These are phyloP conservation scores for Litsea cubeba DNA, from an alignment of 164 flowering plant species.

Conservation along the genomic window DNA sequence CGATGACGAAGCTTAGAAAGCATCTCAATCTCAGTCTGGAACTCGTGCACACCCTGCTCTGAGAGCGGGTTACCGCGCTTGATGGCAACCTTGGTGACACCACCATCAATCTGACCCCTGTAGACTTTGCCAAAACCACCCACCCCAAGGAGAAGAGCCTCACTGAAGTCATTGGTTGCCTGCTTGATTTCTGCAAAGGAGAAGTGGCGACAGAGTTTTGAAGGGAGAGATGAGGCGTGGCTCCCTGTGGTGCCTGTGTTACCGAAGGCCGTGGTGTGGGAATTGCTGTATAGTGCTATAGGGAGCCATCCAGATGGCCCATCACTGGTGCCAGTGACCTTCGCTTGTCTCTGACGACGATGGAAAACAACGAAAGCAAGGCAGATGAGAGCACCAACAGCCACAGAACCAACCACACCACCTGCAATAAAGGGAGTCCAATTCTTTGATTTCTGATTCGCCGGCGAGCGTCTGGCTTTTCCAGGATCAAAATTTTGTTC, in stretches of 20 bases:
- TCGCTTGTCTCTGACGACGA: slow-evolving; percentile 7
- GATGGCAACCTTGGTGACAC: slow-evolving; percentile 37
- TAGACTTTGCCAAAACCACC: slow-evolving; percentile 54
- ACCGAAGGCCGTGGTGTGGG: not conserved
- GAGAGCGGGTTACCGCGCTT: slow-evolving; percentile 40
- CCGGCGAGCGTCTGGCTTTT: slow-evolving; percentile 1
- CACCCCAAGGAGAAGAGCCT: slow-evolving; percentile 35
- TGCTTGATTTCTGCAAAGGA: slow-evolving; percentile 62
- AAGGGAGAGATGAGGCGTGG: slow-evolving; percentile 22
- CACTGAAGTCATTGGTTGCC: slow-evolving; percentile 74
- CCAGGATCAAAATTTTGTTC: slow-evolving; percentile 4
- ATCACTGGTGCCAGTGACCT: not conserved
- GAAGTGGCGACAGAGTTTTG: slow-evolving; percentile 7
- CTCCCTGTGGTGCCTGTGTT: slow-evolving; percentile 23
- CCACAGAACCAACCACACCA: not conserved
- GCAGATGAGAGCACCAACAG: not conserved
- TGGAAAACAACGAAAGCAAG: not conserved
- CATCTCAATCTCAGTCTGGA: too few species aligned
- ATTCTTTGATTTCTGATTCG: slow-evolving; percentile 4
- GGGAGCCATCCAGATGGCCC: not conserved
- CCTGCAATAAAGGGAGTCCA: not conserved
- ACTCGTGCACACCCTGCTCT: slow-evolving; percentile 43
- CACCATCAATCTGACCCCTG: slow-evolving; percentile 36
- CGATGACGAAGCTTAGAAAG: too few species aligned
- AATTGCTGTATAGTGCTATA: not conserved